These are phyloP conservation scores for Crinitomyces ghanaensis DNA, from an alignment of 805 yeast genomes.

Conservation along the genomic window DNA sequence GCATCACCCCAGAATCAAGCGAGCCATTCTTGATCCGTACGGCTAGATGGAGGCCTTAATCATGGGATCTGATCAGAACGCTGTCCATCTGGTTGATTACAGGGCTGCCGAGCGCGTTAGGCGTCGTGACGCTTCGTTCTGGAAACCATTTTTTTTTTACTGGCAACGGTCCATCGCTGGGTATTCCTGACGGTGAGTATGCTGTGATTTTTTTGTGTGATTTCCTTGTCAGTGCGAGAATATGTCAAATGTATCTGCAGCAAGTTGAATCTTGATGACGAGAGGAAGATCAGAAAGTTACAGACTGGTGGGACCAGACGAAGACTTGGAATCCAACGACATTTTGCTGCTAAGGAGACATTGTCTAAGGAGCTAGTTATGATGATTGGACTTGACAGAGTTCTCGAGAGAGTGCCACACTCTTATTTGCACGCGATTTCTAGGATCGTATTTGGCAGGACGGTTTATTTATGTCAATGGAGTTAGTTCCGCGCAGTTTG, in stretches of 20 bases:
- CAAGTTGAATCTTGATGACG: conserved; percentile 50
- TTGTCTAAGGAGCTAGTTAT: conserved; percentile 63
- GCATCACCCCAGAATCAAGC: conserved; percentile 61
- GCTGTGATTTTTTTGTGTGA: no score
- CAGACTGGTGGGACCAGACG: conserved; percentile 99
- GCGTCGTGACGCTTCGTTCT: conserved; percentile 87
- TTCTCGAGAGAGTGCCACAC: conserved; percentile 71
- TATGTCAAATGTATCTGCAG: conserved; percentile 81
- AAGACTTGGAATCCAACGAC: conserved; percentile 94
- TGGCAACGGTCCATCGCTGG: conserved; percentile 82
- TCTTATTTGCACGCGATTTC: conserved; percentile 81
- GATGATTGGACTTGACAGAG: conserved; percentile 48
- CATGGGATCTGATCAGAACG: conserved; percentile 99
- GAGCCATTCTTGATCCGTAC: conserved; percentile 72
- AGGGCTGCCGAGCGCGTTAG: conserved; percentile 97
- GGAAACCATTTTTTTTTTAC: conserved; percentile 98
- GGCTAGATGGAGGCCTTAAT: conserved; percentile 80
- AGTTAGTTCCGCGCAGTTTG: conserved; percentile 56
- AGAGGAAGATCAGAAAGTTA: conserved; percentile 55
- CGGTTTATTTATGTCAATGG: conserved; percentile 77
- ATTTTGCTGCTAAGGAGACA: conserved; percentile 65
- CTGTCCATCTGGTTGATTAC: conserved; percentile 86
- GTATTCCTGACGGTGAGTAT: conserved; percentile 94
- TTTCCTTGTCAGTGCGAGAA: conserved; percentile 85
- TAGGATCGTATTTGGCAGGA: conserved; percentile 75